Evolutionary conservation across 1,139 yeast genomes (phyloP).

Genomic region (Hyphopichia khmerensis): DNA sequence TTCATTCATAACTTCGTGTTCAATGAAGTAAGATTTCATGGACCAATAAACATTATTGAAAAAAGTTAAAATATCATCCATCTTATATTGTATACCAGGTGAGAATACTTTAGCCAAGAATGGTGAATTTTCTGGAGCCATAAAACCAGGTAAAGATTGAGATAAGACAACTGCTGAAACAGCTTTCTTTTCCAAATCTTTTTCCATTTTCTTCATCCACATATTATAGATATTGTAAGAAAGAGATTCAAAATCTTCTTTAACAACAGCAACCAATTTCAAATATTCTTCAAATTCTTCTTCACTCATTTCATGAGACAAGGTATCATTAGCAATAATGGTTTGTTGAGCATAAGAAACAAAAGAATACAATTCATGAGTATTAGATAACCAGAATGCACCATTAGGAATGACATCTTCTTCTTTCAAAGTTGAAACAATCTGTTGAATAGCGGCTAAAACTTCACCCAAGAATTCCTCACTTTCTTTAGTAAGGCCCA

Average conservation of each 20-base stretch:
- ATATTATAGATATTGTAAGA: slow-evolving; percentile 93
- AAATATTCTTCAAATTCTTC: slow-evolving; percentile 89
- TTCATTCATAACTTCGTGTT: slow-evolving; percentile 79
- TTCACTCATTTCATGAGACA: slow-evolving; percentile 83
- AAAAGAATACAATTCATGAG: slow-evolving; percentile 93
- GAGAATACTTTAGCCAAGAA: slow-evolving; percentile 82
- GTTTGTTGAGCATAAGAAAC: slow-evolving; percentile 92
- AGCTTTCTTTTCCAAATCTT: slow-evolving; percentile 86
- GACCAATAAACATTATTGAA: slow-evolving; percentile 93
- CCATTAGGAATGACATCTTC: slow-evolving; percentile 90
- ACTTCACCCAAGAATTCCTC: slow-evolving; percentile 92
- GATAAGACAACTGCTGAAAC: slow-evolving; percentile 92
- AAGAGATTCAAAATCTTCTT: slow-evolving; percentile 90
- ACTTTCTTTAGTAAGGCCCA: slow-evolving; percentile 88
- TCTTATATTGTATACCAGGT: slow-evolving; percentile 71
- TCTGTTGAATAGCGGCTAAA: slow-evolving; percentile 80
- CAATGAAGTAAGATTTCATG: slow-evolving; percentile 88
- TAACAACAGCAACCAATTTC: slow-evolving; percentile 85
- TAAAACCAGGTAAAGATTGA: slow-evolving; percentile 94
- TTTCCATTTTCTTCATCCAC: slow-evolving; percentile 97
- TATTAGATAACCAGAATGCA: slow-evolving; percentile 97
- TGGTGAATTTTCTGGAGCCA: slow-evolving; percentile 85
- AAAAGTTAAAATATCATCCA: slow-evolving; percentile 92
- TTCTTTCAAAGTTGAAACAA: slow-evolving; percentile 69
- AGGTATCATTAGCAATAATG: slow-evolving; percentile 76